phyloP scores from a whole-genome alignment of 2,329 filamentous ascomycete species.

The Penicillium frequentans region DNA sequence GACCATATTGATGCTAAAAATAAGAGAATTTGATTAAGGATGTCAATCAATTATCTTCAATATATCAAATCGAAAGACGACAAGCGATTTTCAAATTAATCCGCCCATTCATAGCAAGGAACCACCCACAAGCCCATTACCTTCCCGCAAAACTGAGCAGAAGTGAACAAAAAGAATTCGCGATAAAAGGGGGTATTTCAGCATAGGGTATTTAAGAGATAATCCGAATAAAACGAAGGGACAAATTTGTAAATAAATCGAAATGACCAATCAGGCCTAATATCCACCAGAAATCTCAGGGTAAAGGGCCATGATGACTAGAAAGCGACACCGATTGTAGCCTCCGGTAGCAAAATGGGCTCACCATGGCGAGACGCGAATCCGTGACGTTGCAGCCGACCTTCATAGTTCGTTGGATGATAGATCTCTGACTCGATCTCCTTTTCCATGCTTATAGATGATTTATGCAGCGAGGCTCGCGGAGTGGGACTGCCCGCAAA shows the following conservation, averaged over 20 bases:
- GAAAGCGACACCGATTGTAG: neutral
- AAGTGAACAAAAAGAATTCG: neutral
- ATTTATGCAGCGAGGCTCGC: constrained; percentile 12
- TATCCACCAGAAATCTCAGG: neutral
- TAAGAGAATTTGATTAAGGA: neutral
- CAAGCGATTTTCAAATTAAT: neutral
- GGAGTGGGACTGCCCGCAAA: constrained; percentile 16
- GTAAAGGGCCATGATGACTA: neutral
- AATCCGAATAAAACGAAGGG: neutral
- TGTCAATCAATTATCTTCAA: neutral
- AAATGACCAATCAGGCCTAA: neutral
- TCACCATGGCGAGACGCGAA: neutral
- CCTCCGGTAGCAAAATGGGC: neutral
- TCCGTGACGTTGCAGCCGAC: constrained; percentile 18
- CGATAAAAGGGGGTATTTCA: neutral
- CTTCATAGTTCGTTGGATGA: constrained; percentile 29
- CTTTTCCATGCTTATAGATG: constrained; percentile 18
- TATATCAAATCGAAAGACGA: neutral
- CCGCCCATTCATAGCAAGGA: neutral
- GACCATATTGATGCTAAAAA: no score
- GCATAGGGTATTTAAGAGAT: neutral
- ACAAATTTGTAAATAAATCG: neutral
- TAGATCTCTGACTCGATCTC: constrained; percentile 17
- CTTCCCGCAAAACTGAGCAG: neutral
- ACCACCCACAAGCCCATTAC: neutral